Evolutionary conservation across 2,329 filamentous ascomycete species (phyloP).

Genomic region (Diaporthe vexans): DNA sequence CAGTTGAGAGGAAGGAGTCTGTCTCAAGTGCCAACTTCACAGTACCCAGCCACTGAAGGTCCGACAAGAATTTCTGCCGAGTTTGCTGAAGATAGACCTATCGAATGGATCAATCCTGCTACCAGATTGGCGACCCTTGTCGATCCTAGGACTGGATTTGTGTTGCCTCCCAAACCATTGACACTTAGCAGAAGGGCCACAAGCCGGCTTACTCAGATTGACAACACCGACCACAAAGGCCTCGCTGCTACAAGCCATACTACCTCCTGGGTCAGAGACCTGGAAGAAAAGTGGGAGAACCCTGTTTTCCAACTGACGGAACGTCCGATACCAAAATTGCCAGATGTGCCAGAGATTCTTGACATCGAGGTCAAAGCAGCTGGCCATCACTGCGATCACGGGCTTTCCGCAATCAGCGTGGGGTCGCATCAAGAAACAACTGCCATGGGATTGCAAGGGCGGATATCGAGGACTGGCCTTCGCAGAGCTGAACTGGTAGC

Average conservation of each 20-base stretch:
- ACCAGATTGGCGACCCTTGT: constrained; percentile 66
- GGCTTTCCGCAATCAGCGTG: constrained; percentile 8
- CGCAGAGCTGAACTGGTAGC: constrained; percentile 75
- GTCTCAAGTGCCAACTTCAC: not conserved
- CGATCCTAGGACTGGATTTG: constrained; percentile 69
- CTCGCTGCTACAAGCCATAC: constrained; percentile 17
- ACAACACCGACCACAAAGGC: constrained; percentile 51
- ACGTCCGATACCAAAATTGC: constrained; percentile 58
- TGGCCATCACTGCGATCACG: constrained; percentile 35
- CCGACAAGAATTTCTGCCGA: not conserved
- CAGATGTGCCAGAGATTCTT: constrained; percentile 50
- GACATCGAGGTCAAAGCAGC: constrained; percentile 44
- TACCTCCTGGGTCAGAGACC: constrained; percentile 68
- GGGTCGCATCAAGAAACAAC: constrained; percentile 43
- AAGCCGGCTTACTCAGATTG: constrained; percentile 44
- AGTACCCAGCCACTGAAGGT: not conserved
- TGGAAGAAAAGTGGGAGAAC: constrained; percentile 80
- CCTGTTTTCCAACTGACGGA: constrained; percentile 75
- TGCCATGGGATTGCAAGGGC: constrained; percentile 51
- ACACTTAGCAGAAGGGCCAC: constrained; percentile 29
- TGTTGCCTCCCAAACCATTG: constrained; percentile 44
- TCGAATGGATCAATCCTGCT: constrained; percentile 73
- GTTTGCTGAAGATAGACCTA: constrained; percentile 47
- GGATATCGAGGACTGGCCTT: constrained; percentile 75
- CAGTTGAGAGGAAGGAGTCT: not conserved